Evolutionary conservation across 768 basidiomycete species (phyloP).

Genomic region (Royoungia palumana): DNA sequence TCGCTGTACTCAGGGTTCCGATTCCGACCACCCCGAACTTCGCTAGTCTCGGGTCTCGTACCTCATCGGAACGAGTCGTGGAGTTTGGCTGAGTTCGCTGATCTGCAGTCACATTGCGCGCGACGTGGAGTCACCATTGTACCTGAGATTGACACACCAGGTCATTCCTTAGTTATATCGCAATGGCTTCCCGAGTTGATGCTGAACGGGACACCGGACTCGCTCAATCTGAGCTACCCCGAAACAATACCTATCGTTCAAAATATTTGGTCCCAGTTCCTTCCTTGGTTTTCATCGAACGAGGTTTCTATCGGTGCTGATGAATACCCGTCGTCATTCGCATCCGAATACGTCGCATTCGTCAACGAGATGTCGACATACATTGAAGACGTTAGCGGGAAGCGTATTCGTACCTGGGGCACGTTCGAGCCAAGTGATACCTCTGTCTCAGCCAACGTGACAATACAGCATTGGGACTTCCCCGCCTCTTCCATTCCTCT

Average conservation of each 20-base stretch:
- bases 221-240: constrained; percentile 39
- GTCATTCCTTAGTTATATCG: constrained; percentile 42
- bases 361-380: constrained; percentile 42
- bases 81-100: constrained; percentile 30
- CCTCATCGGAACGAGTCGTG: constrained; percentile 41
- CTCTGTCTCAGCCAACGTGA: constrained; percentile 38
- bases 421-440: constrained; percentile 38
- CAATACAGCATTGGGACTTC: constrained; percentile 45
- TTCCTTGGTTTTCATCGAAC: constrained; percentile 37
- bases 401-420: constrained; percentile 42
- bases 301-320: constrained; percentile 48
- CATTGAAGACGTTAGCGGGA: constrained; percentile 31
- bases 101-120: constrained; percentile 37
- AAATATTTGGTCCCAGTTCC: constrained; percentile 40
- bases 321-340: constrained; percentile 37
- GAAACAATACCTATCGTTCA: constrained; percentile 43
- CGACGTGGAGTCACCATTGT: constrained; percentile 37
- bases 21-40: constrained; percentile 35
- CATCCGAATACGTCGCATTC: constrained; percentile 41
- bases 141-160: constrained; percentile 45
- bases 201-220: constrained; percentile 33
- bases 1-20: constrained; percentile 42
- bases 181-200: constrained; percentile 46
- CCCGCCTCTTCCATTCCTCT: constrained; percentile 33
- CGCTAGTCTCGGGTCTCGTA: constrained; percentile 35